phyloP scores from a whole-genome alignment of 345 rosid genomes.

The Citrus reticulata region DNA sequence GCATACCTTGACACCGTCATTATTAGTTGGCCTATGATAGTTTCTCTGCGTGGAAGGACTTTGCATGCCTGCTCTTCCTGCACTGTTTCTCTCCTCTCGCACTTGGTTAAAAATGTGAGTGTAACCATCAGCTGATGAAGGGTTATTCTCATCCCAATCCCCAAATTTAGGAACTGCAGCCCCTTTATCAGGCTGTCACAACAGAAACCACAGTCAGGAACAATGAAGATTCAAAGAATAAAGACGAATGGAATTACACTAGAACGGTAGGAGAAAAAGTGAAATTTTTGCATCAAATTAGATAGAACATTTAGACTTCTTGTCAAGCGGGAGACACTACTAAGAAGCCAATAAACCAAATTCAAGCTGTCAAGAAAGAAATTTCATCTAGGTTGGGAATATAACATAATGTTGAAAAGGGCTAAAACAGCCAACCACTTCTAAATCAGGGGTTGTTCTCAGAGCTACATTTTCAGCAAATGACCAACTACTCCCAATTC shows the following conservation, averaged over 20 bases:
- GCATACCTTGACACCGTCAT: constrained; percentile 44
- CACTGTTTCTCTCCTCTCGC: constrained; percentile 64
- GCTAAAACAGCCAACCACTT: background rate
- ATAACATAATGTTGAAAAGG: background rate
- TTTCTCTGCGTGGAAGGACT: constrained; percentile 32
- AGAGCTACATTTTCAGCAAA: background rate
- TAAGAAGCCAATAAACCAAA: background rate
- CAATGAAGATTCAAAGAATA: background rate
- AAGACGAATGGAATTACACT: background rate
- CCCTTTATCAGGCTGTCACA: constrained; percentile 55
- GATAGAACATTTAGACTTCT: background rate
- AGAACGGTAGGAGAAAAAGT: background rate
- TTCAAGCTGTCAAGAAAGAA: background rate
- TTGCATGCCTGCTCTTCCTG: constrained; percentile 40
- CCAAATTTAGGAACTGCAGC: constrained; percentile 92
- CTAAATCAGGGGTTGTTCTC: background rate
- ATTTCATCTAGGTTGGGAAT: background rate
- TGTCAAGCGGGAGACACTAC: background rate
- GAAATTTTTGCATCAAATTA: background rate
- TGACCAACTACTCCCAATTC: constrained; percentile 43
- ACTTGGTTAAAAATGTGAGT: constrained; percentile 88
- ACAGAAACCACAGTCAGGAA: constrained; percentile 13
- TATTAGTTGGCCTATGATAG: constrained; percentile 16
- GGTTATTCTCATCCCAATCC: constrained; percentile 84
- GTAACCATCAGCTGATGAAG: constrained; percentile 79